Percentiles rank a stretch among this genome's conserved stretches.
Evolutionary conservation across 108 stramenopile genomes (phyloP).

Genomic region (Cyclostephanos invisitatus): DNA sequence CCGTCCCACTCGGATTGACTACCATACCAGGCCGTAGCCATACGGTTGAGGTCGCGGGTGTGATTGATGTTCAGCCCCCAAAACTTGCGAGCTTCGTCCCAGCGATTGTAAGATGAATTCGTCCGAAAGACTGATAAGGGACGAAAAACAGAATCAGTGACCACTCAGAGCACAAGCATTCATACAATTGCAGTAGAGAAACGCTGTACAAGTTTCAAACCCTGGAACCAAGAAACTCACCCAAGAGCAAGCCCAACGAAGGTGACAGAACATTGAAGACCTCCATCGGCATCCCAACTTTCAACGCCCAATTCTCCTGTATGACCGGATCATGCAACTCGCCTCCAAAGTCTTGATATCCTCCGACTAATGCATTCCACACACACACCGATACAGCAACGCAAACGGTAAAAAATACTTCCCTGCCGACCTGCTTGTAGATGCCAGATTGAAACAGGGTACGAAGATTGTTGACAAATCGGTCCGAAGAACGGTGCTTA

Average conservation of each 20-base stretch:
- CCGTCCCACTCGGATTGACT: conserved; percentile 18
- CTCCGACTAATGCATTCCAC: conserved; percentile 51
- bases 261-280: conserved; percentile 55
- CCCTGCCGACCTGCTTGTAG: conserved; percentile 55
- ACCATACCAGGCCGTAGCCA: conserved; percentile 58
- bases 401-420: conserved; percentile 30
- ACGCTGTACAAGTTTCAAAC: not conserved
- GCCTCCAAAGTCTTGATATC: conserved; percentile 53
- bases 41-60: conserved; percentile 61
- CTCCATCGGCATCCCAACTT: conserved; percentile 48
- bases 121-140: conserved; percentile 60
- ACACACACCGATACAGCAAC: conserved; percentile 50
- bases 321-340: conserved; percentile 40
- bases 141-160: not conserved
- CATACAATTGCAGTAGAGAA: not conserved
- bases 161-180: not conserved
- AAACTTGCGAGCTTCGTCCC: conserved; percentile 75
- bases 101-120: conserved; percentile 64
- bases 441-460: conserved; percentile 49
- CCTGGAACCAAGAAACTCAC: conserved; percentile 33
- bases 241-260: conserved; percentile 61
- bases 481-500: conserved; percentile 56
- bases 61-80: conserved; percentile 75
- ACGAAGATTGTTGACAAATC: conserved; percentile 49
- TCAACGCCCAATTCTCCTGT: conserved; percentile 12